Base-by-base conservation (phyloP, 768 basidiomycete genomes). In the Suillus americanus region DNA sequence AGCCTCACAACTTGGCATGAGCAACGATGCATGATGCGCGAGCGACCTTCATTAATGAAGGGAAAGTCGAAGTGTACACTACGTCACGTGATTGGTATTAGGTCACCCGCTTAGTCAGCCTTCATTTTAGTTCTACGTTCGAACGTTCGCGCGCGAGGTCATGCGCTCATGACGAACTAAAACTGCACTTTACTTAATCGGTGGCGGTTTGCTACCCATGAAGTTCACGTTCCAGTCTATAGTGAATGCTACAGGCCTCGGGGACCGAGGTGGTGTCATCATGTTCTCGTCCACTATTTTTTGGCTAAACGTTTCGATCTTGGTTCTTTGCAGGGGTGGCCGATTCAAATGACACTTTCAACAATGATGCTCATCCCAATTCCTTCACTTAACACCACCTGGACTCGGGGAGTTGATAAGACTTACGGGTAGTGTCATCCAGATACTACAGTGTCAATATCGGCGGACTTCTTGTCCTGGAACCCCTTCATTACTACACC, bases 401-500 rank as follows among this genome's bases (percentile, higher is more conserved):
- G 93, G 91, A 81, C 77, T 28, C 94, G 81, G 79, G 86, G 85
- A 16, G 77, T 78, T 59, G 84, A 92, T 78, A 84, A 78, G 46
- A 76, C 90, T 40, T 79, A 79, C 68, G 89, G 88, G 88, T 71
- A 67, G 80, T 70, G 10, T 33, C 54, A 45, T 62, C 9, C 16
- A 40, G 48, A 20, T 60, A 60, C 9, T 23, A n/a, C 56, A 80
- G 86, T n/a, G 86, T 89, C 51, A 91, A 92, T 72, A 77, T 93
- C 45, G 89, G 89, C 45, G 91, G 91, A 1, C 85, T 88, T 75
- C 86, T 93, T 70, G 86, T 88, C 28, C 83, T 88, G 37, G 94
- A 51, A 95, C 73, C 91, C 90, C 3, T 91, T 91, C 78, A 90
- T 92, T 74, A 77, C 83, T 74, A 77, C 83, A 2, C 89, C 91